Conservation (phyloP, 306 rosid genomes). For the Vicia sativa region DNA sequence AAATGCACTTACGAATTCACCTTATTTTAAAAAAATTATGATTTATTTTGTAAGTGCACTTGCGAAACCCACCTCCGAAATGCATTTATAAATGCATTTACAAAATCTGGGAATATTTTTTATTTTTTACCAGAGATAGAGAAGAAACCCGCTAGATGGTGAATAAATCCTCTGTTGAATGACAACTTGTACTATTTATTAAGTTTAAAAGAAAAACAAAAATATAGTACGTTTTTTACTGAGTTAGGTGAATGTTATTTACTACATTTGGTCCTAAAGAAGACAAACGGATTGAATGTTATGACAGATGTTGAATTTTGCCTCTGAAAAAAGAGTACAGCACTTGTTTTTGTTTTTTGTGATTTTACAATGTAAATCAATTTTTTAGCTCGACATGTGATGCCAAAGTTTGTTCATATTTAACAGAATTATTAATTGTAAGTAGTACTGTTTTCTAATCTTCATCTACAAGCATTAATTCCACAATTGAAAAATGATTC, state of each 20-base stretch:
- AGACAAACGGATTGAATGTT: conserved; percentile 13
- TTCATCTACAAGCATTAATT: neutral
- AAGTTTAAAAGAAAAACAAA: neutral
- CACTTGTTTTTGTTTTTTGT: neutral
- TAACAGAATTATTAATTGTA: neutral
- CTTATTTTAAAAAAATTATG: too few relatives aligned
- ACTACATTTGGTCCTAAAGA: conserved; percentile 36
- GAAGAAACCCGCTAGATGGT: too few relatives aligned
- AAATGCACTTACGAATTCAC: too few relatives aligned
- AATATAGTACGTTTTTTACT: conserved; percentile 2
- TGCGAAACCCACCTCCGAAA: too few relatives aligned
- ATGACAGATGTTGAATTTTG: conserved; percentile 2
- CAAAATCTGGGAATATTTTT: too few relatives aligned
- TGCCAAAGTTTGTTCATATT: too few relatives aligned
- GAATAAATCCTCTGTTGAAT: too few relatives aligned
- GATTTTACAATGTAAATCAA: neutral
- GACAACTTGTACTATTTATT: conserved; percentile 6
- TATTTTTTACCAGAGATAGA: too few relatives aligned
- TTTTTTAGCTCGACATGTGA: neutral
- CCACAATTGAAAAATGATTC: neutral
- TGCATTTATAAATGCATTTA: too few relatives aligned
- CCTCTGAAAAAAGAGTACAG: neutral
- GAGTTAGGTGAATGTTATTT: conserved; percentile 49
- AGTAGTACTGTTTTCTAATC: neutral
- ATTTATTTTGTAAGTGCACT: too few relatives aligned